phyloP scores from a whole-genome alignment of 306 rosid species.

The Canavalia ensiformis region DNA sequence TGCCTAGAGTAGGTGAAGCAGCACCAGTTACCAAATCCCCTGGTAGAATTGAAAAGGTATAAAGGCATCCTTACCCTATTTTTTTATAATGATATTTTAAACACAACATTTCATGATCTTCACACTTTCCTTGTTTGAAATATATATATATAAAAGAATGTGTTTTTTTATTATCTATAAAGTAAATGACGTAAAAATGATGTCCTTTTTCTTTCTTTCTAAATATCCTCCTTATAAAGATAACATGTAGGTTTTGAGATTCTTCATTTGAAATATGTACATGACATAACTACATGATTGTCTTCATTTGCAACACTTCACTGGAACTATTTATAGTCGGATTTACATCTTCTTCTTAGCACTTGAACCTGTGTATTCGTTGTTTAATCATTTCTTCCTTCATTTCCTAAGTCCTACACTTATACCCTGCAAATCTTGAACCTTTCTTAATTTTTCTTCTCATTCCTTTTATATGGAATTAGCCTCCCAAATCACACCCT shows the following conservation, averaged over 20 bases:
- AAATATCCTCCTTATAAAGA: not conserved
- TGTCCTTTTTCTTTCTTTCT: not conserved
- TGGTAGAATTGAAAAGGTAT: slow-evolving; percentile 32
- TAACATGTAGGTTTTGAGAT: not conserved
- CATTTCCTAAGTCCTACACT: slow-evolving; percentile 21
- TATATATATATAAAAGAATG: not conserved
- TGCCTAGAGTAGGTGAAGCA: slow-evolving; percentile 44
- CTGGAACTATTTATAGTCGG: slow-evolving; percentile 53
- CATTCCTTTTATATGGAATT: slow-evolving; percentile 45
- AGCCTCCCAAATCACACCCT: slow-evolving; percentile 36
- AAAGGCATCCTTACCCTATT: not conserved
- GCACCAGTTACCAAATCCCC: not conserved
- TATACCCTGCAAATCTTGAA: slow-evolving; percentile 2
- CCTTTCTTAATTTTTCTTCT: slow-evolving; percentile 20
- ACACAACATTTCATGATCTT: not conserved
- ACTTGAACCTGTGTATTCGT: slow-evolving; percentile 30
- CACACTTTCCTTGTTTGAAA: not conserved
- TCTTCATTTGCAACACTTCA: slow-evolving; percentile 9
- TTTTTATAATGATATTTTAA: not conserved
- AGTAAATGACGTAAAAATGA: not conserved
- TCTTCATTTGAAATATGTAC: slow-evolving; percentile 19
- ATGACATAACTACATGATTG: not conserved
- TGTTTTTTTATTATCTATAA: not conserved
- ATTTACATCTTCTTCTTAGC: slow-evolving; percentile 38
- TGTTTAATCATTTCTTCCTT: slow-evolving; percentile 39